Percentiles rank a stretch among this genome's conserved stretches.
phyloP scores from a whole-genome alignment of 371 early-diverging fungal genomes.

The Mucor saturninus region DNA sequence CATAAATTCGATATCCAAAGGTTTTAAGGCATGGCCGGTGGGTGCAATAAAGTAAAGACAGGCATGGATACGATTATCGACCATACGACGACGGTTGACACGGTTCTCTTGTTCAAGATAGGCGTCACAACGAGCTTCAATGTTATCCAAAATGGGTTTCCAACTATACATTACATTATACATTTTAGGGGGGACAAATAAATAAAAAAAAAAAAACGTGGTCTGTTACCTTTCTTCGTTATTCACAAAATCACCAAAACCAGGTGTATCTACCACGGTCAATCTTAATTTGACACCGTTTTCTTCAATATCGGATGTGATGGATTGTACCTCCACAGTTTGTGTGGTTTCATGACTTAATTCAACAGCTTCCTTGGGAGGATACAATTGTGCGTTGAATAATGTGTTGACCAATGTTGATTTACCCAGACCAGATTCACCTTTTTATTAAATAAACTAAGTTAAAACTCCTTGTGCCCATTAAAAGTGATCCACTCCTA shows the following conservation, averaged over 20 bases:
- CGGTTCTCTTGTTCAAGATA: slow-evolving; percentile 94
- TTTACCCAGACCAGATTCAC: slow-evolving; percentile 98
- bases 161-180: slow-evolving; percentile 61
- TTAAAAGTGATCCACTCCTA: background rate
- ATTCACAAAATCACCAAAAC: slow-evolving; percentile 95
- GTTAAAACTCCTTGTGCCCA: slow-evolving; percentile 17
- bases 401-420: slow-evolving; percentile 99
- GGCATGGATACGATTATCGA: slow-evolving; percentile 96
- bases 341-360: slow-evolving; percentile 86
- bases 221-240: slow-evolving; percentile 82
- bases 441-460: slow-evolving; percentile 34
- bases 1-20: slow-evolving; percentile 97
- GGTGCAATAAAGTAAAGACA: slow-evolving; percentile 98
- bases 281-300: slow-evolving; percentile 92
- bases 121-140: slow-evolving; percentile 94
- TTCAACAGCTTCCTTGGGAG: slow-evolving; percentile 80
- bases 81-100: slow-evolving; percentile 85
- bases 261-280: slow-evolving; percentile 94
- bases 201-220: slow-evolving; percentile 2
- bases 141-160: slow-evolving; percentile 94
- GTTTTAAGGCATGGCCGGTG: slow-evolving; percentile 92
- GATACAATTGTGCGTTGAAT: slow-evolving; percentile 94
- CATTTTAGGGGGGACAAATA: background rate
- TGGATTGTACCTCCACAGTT: slow-evolving; percentile 93
- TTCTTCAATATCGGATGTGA: slow-evolving; percentile 88